phyloP scores from a whole-genome alignment of 2,329 filamentous ascomycete species.

The Coniochaeta hoffmannii region DNA sequence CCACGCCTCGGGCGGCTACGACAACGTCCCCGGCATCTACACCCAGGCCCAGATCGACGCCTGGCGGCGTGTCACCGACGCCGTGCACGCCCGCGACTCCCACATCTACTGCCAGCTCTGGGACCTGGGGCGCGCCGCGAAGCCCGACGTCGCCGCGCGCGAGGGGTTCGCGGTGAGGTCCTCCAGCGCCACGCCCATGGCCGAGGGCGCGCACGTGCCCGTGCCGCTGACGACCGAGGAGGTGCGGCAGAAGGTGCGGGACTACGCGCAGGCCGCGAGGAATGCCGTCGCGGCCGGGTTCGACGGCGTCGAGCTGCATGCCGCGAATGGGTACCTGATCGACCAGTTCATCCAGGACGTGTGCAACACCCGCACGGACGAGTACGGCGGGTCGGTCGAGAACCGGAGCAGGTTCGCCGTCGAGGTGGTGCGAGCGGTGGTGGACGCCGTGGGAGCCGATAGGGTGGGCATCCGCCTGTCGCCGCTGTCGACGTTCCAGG shows the following conservation, averaged over 20 bases:
- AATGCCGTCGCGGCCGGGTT: slow-evolving; percentile 47
- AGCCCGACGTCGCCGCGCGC: not conserved
- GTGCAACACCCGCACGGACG: slow-evolving; percentile 22
- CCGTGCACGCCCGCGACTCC: slow-evolving; percentile 50
- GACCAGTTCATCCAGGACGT: slow-evolving; percentile 23
- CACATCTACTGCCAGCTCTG: slow-evolving; percentile 53
- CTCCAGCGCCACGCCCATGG: slow-evolving; percentile 34
- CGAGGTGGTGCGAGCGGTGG: not conserved
- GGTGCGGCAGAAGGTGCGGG: slow-evolving; percentile 22
- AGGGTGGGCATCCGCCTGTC: too few relatives aligned
- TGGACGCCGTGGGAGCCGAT: not conserved
- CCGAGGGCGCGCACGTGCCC: slow-evolving; percentile 24
- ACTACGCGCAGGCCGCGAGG: slow-evolving; percentile 22
- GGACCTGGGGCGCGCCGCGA: slow-evolving; percentile 23
- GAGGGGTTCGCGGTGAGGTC: slow-evolving; percentile 14
- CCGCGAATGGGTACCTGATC: slow-evolving; percentile 26
- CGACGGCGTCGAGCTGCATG: slow-evolving; percentile 32
- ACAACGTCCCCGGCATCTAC: slow-evolving; percentile 21
- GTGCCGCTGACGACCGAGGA: slow-evolving; percentile 28
- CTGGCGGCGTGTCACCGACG: slow-evolving; percentile 43
- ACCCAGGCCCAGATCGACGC: slow-evolving; percentile 20
- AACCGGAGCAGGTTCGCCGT: not conserved
- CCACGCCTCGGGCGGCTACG: slow-evolving; percentile 18
- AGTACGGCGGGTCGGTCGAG: slow-evolving; percentile 17
- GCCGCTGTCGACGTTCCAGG: too few relatives aligned